phyloP scores from a whole-genome alignment of 1,284 basidiomycete genomes.

The Pyrrhoderma noxium region DNA sequence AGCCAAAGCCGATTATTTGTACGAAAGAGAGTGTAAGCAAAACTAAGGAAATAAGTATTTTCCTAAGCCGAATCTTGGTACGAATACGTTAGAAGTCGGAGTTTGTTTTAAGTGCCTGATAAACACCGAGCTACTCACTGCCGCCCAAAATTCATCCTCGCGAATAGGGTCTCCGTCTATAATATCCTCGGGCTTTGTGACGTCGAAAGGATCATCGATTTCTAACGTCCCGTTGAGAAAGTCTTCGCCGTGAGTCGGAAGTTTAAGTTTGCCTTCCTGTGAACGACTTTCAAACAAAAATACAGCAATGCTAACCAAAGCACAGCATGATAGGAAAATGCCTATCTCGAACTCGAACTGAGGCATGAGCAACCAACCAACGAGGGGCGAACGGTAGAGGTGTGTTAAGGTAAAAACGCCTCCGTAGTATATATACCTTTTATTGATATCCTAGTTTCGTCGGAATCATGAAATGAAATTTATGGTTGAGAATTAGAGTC shows the following conservation, averaged over 20 bases:
- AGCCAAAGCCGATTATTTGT: slow-evolving; percentile 48
- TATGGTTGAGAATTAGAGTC: no score
- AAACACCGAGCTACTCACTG: no score
- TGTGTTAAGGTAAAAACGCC: no score
- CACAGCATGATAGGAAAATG: slow-evolving; percentile 15
- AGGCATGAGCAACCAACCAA: no score
- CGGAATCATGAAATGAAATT: no score
- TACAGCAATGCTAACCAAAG: slow-evolving; percentile 38
- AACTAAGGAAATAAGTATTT: slow-evolving; percentile 43
- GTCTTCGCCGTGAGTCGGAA: slow-evolving; percentile 37
- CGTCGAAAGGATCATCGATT: slow-evolving; percentile 66
- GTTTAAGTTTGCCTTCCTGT: slow-evolving; percentile 46
- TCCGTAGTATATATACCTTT: no score
- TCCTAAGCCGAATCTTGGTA: slow-evolving; percentile 49
- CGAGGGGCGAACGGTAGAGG: no score
- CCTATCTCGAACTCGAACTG: background rate
- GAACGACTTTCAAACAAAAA: slow-evolving; percentile 30
- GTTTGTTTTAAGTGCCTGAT: no score
- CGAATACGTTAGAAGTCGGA: no score
- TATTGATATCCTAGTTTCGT: no score
- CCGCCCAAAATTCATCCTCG: slow-evolving; percentile 63
- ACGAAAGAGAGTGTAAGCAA: slow-evolving; percentile 41
- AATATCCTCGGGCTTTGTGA: slow-evolving; percentile 62
- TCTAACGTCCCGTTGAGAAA: slow-evolving; percentile 26
- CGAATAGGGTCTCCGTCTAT: slow-evolving; percentile 73